These are phyloP conservation scores for Pseudogymnoascus sp. DNA, from an alignment of 2,329 filamentous ascomycete species.

Conservation along the genomic window DNA sequence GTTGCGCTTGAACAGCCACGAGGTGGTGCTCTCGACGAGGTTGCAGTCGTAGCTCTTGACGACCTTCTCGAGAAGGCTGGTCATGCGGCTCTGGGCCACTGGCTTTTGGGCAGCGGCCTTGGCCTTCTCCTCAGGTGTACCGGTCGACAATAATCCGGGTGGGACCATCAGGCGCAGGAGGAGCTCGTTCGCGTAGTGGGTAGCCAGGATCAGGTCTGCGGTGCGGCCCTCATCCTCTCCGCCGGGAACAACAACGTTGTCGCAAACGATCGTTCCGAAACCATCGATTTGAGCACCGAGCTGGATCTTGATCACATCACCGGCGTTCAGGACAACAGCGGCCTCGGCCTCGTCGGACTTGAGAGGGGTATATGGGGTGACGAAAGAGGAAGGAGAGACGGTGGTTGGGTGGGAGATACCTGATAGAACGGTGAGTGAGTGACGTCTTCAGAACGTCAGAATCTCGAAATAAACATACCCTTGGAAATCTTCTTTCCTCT, in stretches of 20 bases:
- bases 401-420: conserved; percentile 91
- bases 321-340: conserved; percentile 66
- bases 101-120: conserved; percentile 78
- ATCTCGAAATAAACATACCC: conserved; percentile 45
- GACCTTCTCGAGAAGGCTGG: conserved; percentile 79
- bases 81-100: conserved; percentile 80
- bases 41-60: conserved; percentile 85
- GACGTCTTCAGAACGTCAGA: conserved; percentile 14
- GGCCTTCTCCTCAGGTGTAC: conserved; percentile 90
- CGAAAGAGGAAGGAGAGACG: conserved; percentile 84
- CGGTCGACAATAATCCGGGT: conserved; percentile 72
- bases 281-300: conserved; percentile 98
- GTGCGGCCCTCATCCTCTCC: conserved; percentile 64
- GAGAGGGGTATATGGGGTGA: conserved; percentile 94
- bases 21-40: conserved; percentile 95
- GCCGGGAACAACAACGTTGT: conserved; percentile 70
- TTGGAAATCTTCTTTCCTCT: conserved; percentile 96
- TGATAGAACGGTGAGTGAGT: conserved; percentile 30
- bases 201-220: conserved; percentile 84
- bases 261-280: conserved; percentile 91
- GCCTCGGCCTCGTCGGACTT: conserved; percentile 81
- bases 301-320: conserved; percentile 93
- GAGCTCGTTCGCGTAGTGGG: conserved; percentile 91
- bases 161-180: conserved; percentile 86
- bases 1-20: conserved; percentile 92